Base-by-base conservation (phyloP, 257 asterid species). In the Capsicum rhomboideum region DNA sequence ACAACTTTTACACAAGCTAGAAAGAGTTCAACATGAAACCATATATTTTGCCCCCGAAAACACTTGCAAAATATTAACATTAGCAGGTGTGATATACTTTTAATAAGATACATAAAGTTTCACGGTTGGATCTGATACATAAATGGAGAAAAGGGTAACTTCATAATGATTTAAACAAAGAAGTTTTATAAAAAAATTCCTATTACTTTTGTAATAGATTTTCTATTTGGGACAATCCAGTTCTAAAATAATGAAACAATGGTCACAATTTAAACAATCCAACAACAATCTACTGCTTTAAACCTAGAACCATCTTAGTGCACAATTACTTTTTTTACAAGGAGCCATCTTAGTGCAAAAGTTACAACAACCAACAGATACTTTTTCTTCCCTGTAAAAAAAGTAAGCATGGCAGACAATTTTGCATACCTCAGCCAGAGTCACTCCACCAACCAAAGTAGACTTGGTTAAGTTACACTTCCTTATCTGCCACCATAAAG, bases 381-480 rank as follows among this genome's bases (percentile, higher is more conserved):
- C 23, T 16, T 77, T 77, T 28, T 50, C 63, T 50, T 77, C 81
- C 42, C 23, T 46, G 42, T 37, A 8, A 26, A 26, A 46, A 16
- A 12, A 50, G 26, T 49, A 44, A 26, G 68, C 77, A 54, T 21
- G 82, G 26, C 3, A 16, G 63, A 77, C 63, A 77, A 28, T 50
- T 77, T 50, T 17, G 23, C 82, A 82, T 85, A 97, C 99, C 98
- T 97, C 89, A 8, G 92, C 94, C 89, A 97, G 87, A 78, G 85
- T 88, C 83, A 88, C 83, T 82, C 97, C 98, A 82, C 93, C 92
- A 86, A 86, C 90, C 61, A 94, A 55, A 85, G 91, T 93, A 61
- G 96, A 92, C 89, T 90, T 87, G 2, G 92, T 90, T 28, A 97
- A 85, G 89, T 97, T 94, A 87, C 93, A 93, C 83, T 93, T 95